These are phyloP conservation scores for Leccinum colubrinum DNA, from an alignment of 1,284 basidiomycete genomes.

Conservation along the genomic window DNA sequence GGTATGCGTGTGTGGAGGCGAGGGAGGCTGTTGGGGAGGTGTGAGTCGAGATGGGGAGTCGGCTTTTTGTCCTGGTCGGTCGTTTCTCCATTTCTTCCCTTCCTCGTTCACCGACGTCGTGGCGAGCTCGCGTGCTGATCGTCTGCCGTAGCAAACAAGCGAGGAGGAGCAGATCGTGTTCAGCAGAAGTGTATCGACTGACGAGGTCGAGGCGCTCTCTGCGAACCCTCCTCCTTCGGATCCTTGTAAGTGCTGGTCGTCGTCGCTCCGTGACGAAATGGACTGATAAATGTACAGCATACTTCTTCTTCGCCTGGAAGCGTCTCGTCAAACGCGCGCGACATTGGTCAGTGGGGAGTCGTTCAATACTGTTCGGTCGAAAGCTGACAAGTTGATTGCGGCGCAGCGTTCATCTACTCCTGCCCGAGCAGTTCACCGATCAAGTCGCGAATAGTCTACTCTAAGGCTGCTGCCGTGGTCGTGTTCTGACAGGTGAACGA, in stretches of 20 bases:
- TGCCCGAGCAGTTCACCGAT: slow-evolving; percentile 80
- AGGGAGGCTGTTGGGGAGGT: slow-evolving; percentile 62
- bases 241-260: slow-evolving; percentile 38
- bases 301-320: slow-evolving; percentile 75
- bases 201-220: slow-evolving; percentile 43
- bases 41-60: slow-evolving; percentile 45
- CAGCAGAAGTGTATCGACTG: slow-evolving; percentile 30
- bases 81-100: not conserved
- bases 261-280: slow-evolving; percentile 5
- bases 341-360: slow-evolving; percentile 47
- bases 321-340: slow-evolving; percentile 42
- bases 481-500: slow-evolving; percentile 57
- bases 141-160: slow-evolving; percentile 55
- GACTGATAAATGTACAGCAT: slow-evolving; percentile 40
- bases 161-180: slow-evolving; percentile 45
- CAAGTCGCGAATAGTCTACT: slow-evolving; percentile 86
- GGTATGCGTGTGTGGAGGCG: slow-evolving; percentile 59
- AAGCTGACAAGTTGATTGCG: slow-evolving; percentile 3
- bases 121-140: not conserved
- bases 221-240: slow-evolving; percentile 52
- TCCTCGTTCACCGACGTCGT: not conserved
- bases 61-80: slow-evolving; percentile 62
- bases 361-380: not conserved
- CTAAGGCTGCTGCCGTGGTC: slow-evolving; percentile 55
- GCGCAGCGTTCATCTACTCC: slow-evolving; percentile 81